These are phyloP conservation scores for Fusarium sp. DNA, from an alignment of 2,329 filamentous ascomycete species.

Conservation along the genomic window DNA sequence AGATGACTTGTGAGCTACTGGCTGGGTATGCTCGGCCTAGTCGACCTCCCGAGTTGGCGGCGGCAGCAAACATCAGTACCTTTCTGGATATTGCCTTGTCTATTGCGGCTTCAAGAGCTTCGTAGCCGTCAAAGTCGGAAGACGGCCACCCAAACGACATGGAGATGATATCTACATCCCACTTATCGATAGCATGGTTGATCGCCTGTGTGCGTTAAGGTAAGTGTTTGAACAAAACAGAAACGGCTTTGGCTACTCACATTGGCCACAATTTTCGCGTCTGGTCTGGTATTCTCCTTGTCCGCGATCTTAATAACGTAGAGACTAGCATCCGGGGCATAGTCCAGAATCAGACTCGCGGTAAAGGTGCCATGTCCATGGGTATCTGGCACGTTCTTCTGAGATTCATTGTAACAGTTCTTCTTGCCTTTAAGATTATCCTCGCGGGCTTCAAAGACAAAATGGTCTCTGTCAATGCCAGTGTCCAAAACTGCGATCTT, in stretches of 20 bases:
- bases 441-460: neutral
- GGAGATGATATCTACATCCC: neutral
- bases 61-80: slow-evolving; percentile 20
- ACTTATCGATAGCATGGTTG: neutral
- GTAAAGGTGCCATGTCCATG: neutral
- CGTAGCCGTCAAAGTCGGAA: slow-evolving; percentile 1
- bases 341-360: neutral
- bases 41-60: slow-evolving; percentile 14
- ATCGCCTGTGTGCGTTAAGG: neutral
- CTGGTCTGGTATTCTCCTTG: neutral
- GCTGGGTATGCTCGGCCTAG: slow-evolving; percentile 22
- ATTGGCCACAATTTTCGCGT: neutral
- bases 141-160: slow-evolving; percentile 18
- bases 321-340: neutral
- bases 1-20: slow-evolving; percentile 11
- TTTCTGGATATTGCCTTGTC: neutral
- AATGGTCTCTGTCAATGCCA: slow-evolving; percentile 10
- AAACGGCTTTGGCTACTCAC: neutral
- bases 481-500: neutral
- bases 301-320: neutral
- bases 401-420: slow-evolving; percentile 5
- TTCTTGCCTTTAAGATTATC: neutral
- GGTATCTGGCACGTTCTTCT: neutral
- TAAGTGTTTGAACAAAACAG: neutral
- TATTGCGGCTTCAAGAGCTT: neutral